These are phyloP conservation scores for Aegilops tauschii DNA, from an alignment of 176 grass and related monocot genomes.

Conservation along the genomic window DNA sequence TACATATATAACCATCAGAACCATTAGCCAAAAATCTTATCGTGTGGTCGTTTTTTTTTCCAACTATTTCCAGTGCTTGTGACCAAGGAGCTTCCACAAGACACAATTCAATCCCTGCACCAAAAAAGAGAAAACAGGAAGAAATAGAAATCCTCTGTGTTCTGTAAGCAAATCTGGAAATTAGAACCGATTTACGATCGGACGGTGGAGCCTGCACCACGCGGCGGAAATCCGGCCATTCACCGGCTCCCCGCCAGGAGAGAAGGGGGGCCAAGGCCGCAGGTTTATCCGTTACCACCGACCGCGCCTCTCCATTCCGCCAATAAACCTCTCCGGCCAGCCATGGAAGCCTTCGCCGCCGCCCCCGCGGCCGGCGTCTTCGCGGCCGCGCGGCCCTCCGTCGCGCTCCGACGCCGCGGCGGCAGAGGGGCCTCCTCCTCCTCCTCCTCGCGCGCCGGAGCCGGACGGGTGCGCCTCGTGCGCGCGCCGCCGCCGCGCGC, in stretches of 20 bases:
- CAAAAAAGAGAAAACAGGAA: too few relatives aligned
- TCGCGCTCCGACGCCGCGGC: background rate
- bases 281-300: conserved; percentile 32
- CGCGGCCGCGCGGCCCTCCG: background rate
- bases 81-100: too few relatives aligned
- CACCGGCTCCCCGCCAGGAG: background rate
- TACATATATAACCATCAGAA: too few relatives aligned
- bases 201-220: background rate
- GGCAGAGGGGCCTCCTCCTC: background rate
- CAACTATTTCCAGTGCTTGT: too few relatives aligned
- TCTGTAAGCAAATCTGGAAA: too few relatives aligned
- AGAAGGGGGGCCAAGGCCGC: background rate
- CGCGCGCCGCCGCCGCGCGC: conserved; percentile 15
- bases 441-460: background rate
- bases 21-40: too few relatives aligned
- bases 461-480: background rate
- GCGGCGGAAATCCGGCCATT: background rate
- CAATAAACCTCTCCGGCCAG: conserved; percentile 24
- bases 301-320: background rate
- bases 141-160: too few relatives aligned
- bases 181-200: background rate
- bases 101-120: too few relatives aligned
- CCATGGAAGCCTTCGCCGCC: conserved; percentile 52
- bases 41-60: too few relatives aligned
- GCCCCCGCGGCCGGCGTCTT: conserved; percentile 47